These are phyloP conservation scores for Lentinula boryana DNA, from an alignment of 768 basidiomycete species.

Conservation along the genomic window DNA sequence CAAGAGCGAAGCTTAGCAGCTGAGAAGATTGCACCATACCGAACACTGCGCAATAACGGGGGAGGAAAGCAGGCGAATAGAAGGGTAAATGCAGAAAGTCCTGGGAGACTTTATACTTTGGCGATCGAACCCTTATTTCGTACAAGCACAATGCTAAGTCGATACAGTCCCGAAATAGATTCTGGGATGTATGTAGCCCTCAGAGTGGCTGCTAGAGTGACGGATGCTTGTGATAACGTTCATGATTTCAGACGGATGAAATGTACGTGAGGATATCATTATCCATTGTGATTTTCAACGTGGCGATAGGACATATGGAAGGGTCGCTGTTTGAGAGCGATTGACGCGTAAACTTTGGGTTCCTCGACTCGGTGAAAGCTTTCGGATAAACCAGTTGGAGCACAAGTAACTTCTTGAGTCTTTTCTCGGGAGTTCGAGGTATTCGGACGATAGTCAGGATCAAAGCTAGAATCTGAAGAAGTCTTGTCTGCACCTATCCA, in stretches of 20 bases:
- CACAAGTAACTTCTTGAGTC: background rate
- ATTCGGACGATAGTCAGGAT: background rate
- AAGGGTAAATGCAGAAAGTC: background rate
- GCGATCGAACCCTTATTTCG: background rate
- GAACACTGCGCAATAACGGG: background rate
- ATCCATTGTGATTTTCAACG: background rate
- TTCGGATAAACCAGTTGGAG: background rate
- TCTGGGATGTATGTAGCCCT: background rate
- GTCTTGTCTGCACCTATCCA: background rate
- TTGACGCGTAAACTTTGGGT: background rate
- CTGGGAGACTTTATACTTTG: background rate
- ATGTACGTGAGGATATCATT: background rate
- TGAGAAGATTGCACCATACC: background rate
- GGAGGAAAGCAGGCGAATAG: background rate
- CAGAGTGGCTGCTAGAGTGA: background rate
- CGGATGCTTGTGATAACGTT: background rate
- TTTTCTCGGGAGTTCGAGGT: background rate
- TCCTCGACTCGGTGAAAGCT: background rate
- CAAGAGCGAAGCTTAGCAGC: background rate
- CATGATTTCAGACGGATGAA: background rate
- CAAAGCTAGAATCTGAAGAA: background rate
- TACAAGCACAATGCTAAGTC: background rate
- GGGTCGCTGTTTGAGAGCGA: background rate
- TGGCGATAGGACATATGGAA: background rate
- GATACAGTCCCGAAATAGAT: background rate